Evolutionary conservation across 345 rosid species (phyloP), one percentile per base, ranked within the genome.

Genomic region (Arabidopsis suecica): DNA sequence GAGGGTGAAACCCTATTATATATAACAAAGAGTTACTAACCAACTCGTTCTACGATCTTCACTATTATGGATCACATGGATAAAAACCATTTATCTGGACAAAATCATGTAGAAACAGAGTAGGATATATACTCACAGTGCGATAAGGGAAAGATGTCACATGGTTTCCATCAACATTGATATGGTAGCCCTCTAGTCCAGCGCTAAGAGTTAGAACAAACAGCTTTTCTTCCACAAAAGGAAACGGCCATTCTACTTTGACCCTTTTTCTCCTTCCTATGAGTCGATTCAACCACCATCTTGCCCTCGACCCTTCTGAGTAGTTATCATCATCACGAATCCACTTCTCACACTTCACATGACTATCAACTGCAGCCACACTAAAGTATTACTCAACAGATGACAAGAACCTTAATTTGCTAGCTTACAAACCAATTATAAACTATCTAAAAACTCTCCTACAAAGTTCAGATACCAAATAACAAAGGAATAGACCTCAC

Each of bases 291-390:
- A 91, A 78, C 98, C 98, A 94, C 98, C 97, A 91, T 23, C 82
- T 85, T n/a, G 91, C 84, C 62, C 87, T 88, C 16, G 89, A 83
- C 72, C 86, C 90, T 79, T 88, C 95, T 0, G 88, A 83, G 71
- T 44, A 84, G 64, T 73, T 74, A 10, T 86, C 88, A 75, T 94
- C 94, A 79, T 91, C 95, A 47, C 87, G 88, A 59, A 87, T 88
- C 98, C 98, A 94, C 80, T 90, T 89, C 84, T 94, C 98, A 78
- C 98, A 91, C 87, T 91, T 91, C 55, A 85, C 83, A 75, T 81
- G 93, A 56, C 88, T 87, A 74, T 94, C 98, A 83, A 94, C 98
- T 94, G 86, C 80, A 87, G 47, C 49, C 79, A 68, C 71, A 49
- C 6, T 58, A 48, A 77, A 49, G 11, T 56, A 78, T 79, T 58